These are phyloP conservation scores for Westerdykella sp. DNA, from an alignment of 2,329 filamentous ascomycete species.

Conservation along the genomic window DNA sequence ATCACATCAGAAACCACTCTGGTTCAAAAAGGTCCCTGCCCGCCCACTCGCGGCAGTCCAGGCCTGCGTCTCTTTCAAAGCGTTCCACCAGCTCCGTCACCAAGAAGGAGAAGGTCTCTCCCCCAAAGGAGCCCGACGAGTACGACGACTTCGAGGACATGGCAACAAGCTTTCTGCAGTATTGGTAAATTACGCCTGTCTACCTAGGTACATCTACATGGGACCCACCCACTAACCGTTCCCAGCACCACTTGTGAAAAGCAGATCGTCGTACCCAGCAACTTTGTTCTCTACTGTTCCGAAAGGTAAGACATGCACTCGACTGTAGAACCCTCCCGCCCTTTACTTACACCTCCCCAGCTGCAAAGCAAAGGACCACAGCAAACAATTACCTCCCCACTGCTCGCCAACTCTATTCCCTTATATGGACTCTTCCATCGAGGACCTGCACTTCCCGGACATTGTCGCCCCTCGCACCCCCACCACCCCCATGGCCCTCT, in stretches of 20 bases:
- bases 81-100: slow-evolving; percentile 28
- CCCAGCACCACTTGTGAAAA: slow-evolving; percentile 58
- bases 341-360: slow-evolving; percentile 24
- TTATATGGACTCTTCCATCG: slow-evolving; percentile 33
- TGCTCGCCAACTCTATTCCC: slow-evolving; percentile 35
- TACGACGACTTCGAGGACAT: slow-evolving; percentile 46
- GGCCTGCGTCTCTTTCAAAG: slow-evolving; percentile 30
- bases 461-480: slow-evolving; percentile 46
- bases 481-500: slow-evolving; percentile 30
- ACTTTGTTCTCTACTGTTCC: slow-evolving; percentile 58
- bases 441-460: slow-evolving; percentile 37
- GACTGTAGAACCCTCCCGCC: slow-evolving; percentile 1
- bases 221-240: not conserved
- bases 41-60: slow-evolving; percentile 30
- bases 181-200: slow-evolving; percentile 39
- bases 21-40: slow-evolving; percentile 32
- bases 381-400: slow-evolving; percentile 31
- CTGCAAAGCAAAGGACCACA: slow-evolving; percentile 43
- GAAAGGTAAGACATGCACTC: slow-evolving; percentile 47
- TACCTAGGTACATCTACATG: slow-evolving; percentile 1
- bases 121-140: slow-evolving; percentile 20
- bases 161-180: slow-evolving; percentile 48
- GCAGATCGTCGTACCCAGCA: slow-evolving; percentile 57
- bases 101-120: slow-evolving; percentile 16
- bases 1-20: slow-evolving; percentile 31